Evolutionary conservation across 805 yeast species (phyloP), one percentile per base, ranked within the genome.

Genomic region (Wickerhamiella occidentalis): DNA sequence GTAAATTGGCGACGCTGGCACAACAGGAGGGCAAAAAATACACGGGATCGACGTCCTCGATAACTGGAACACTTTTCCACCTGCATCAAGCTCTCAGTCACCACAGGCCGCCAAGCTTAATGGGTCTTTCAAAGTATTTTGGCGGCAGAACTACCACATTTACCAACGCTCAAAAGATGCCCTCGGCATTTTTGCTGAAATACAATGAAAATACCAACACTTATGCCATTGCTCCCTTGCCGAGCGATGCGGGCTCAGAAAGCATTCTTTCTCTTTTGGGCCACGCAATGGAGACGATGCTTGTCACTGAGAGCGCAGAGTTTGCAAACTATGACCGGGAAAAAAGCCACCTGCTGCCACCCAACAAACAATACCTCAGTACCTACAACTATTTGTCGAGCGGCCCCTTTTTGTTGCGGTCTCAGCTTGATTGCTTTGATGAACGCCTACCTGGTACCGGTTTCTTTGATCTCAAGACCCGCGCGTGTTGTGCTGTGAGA

Each of bases 401-500:
- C 50, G 86, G 81, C 2, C 71, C 74, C 38, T 84, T 92, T 58
- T 60, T 90, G 12, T 73, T 90, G 77, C 72, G 97, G 55, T 90
- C 97, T 0, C 97, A 90, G 64, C 70, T 92, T 43, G 98, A 90
- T 65, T 86, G 96, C 52, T 69, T 71, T 52, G 88, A 86, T 63
- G 63, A 71, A 0, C 66, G 84, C 33, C 68, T 92, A 33, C 96
- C 96, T 0, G 95, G 95, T 0, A 79, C 82, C 3, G 96, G 96
- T 0, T 80, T 87, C 0, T 90, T 92, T 70, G 98, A 90, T 64
- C 66, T 90, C 51, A 90, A 90, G 59, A 84, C 96, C 0, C 69
- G 98, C 54, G 97, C 96, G 0, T 94, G 83, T 0, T 79, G 86
- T 51, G 84, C 95, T 0, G 78, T 90, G 0, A 71, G 97, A 41